Evolutionary conservation across 345 rosid species (phyloP).

Genomic region (Acer saccharum): DNA sequence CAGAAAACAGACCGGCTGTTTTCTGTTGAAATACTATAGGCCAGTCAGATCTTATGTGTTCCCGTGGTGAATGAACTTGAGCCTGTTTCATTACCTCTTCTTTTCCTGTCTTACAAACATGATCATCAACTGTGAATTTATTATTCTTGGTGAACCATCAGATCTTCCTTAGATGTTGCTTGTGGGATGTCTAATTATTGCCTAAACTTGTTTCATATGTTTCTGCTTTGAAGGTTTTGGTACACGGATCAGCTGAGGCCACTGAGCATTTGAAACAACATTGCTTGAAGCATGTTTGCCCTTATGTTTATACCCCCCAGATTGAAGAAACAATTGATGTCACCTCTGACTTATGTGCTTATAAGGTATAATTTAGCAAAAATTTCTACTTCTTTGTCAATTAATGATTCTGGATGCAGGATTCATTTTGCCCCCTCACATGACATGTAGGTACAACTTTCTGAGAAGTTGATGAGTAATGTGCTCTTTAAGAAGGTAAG

Average conservation of each 20-base stretch:
- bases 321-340: constrained; percentile 90
- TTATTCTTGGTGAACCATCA: neutral
- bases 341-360: constrained; percentile 95
- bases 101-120: neutral
- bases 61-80: neutral
- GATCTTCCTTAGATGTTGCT: neutral
- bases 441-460: constrained; percentile 80
- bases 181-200: constrained; percentile 3
- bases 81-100: neutral
- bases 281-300: constrained; percentile 78
- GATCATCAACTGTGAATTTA: neutral
- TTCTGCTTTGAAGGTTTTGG: constrained; percentile 68
- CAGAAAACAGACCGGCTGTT: neutral
- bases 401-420: constrained; percentile 3
- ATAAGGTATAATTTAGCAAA: constrained; percentile 57
- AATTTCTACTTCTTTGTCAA: neutral
- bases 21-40: neutral
- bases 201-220: neutral
- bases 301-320: constrained; percentile 91
- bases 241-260: constrained; percentile 96
- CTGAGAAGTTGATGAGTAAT: constrained; percentile 95
- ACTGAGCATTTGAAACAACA: constrained; percentile 97
- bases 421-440: constrained; percentile 20
- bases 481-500: constrained; percentile 91
- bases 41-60: neutral